A percentile compares a stretch with the other conserved stretches of the same genome.
Evolutionary conservation across 352 stramenopile genomes (phyloP).

Genomic region (Globisporangium ultimum): DNA sequence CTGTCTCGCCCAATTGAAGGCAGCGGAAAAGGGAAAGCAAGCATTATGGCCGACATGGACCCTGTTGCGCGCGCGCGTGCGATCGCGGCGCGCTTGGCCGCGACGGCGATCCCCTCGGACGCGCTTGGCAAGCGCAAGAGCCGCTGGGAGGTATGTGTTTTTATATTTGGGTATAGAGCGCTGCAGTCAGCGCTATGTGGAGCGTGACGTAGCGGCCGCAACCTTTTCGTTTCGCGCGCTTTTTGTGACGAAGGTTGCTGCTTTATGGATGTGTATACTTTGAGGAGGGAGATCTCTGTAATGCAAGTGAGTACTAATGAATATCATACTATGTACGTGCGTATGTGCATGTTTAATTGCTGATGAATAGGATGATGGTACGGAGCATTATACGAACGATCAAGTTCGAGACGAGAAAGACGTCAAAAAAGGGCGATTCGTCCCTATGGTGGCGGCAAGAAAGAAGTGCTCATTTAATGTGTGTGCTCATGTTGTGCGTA

Average conservation of each 20-base stretch:
- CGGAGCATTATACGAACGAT: not conserved
- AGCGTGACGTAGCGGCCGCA: conserved; percentile 6
- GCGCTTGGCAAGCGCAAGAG: conserved; percentile 81
- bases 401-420: not conserved
- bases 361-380: conserved; percentile 42
- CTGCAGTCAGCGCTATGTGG: not conserved
- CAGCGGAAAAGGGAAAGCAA: not conserved
- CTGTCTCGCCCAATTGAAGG: not conserved
- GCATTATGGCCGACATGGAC: conserved; percentile 53
- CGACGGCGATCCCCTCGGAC: conserved; percentile 66
- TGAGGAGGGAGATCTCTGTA: no score
- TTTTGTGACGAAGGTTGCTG: not conserved
- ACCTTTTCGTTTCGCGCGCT: not conserved
- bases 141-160: conserved; percentile 68
- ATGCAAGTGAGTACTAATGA: not conserved
- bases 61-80: conserved; percentile 76
- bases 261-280: no score
- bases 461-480: not conserved
- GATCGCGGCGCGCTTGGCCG: conserved; percentile 77
- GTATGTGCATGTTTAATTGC: not conserved
- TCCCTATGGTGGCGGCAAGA: not conserved
- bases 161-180: conserved; percentile 4
- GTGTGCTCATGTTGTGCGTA: not conserved
- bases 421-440: not conserved
- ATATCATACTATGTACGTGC: not conserved